These are phyloP conservation scores for Fusarium xyrophilum DNA, from an alignment of 2,329 filamentous ascomycete genomes.

Conservation along the genomic window DNA sequence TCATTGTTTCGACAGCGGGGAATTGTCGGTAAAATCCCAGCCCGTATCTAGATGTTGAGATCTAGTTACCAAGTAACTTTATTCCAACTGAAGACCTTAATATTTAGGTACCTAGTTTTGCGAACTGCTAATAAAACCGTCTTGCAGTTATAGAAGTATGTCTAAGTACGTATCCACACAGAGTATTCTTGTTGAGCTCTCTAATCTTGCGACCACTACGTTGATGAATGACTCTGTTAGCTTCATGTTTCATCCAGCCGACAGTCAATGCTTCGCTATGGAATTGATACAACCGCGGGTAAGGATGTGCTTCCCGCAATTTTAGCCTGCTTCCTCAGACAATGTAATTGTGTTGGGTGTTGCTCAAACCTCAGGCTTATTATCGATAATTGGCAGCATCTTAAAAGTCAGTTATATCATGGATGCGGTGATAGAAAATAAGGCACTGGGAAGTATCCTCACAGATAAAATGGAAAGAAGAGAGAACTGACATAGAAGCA, in stretches of 20 bases:
- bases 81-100: background rate
- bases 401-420: background rate
- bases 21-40: conserved; percentile 38
- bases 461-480: too few species aligned
- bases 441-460: too few species aligned
- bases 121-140: background rate
- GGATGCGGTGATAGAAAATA: background rate
- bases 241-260: conserved; percentile 18
- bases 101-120: background rate
- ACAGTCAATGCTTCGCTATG: conserved; percentile 7
- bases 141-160: background rate
- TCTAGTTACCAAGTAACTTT: background rate
- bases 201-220: conserved; percentile 10
- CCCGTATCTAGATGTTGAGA: background rate
- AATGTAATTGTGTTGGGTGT: background rate
- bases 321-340: background rate
- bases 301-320: background rate
- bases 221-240: conserved; percentile 1
- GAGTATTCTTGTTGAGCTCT: background rate
- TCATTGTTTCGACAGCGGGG: conserved; percentile 31
- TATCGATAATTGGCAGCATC: background rate
- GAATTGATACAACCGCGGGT: background rate
- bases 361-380: background rate
- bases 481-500: too few species aligned
- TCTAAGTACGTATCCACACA: background rate